Percentiles rank a stretch among this genome's conserved stretches.
phyloP scores from a whole-genome alignment of 441 rosid genomes.

The Syzygium malaccense region DNA sequence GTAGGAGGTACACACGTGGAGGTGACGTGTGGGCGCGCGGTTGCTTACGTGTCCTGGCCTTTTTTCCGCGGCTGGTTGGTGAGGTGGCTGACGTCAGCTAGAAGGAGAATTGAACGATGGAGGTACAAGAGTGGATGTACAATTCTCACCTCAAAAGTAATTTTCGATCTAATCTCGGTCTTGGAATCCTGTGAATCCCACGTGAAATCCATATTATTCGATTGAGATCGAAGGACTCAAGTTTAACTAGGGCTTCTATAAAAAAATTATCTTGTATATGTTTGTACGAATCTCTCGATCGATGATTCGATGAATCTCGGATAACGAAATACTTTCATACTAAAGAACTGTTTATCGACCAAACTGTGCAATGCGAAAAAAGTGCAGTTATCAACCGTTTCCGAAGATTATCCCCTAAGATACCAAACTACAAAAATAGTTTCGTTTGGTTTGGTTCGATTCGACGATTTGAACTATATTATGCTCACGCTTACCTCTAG shows the following conservation, averaged over 20 bases:
- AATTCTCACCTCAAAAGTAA: neutral
- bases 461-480: neutral
- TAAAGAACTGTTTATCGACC: neutral
- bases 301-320: too few relatives aligned
- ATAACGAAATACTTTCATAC: neutral
- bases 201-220: neutral
- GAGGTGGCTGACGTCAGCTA: neutral
- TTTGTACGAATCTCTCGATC: neutral
- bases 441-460: neutral
- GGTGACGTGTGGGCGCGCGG: neutral
- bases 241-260: neutral
- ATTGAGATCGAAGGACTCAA: neutral
- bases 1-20: neutral
- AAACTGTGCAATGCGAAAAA: neutral
- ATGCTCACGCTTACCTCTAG: neutral
- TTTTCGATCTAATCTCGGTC: neutral
- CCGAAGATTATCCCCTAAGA: rapidly evolving
- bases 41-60: neutral
- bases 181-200: neutral
- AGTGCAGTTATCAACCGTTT: neutral
- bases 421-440: rapidly evolving
- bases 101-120: neutral
- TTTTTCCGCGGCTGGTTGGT: neutral
- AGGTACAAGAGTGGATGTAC: neutral
- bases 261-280: neutral